phyloP scores from a whole-genome alignment of 371 early-diverging fungal species.

The Apophysomyces variabilis region DNA sequence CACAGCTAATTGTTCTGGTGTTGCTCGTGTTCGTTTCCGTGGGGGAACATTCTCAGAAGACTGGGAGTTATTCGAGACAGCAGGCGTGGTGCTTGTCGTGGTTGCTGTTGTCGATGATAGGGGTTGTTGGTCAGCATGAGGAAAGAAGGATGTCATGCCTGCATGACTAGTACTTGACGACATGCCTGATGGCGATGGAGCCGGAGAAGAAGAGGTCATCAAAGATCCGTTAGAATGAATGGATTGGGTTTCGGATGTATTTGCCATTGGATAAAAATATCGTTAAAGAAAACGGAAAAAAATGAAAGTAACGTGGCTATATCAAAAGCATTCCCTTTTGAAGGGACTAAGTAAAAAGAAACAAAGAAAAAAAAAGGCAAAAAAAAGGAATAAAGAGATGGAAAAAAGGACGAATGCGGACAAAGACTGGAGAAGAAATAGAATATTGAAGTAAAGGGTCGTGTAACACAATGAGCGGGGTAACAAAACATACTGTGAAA shows the following conservation, averaged over 20 bases:
- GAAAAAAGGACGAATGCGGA: not conserved
- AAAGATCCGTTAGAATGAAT: constrained; percentile 5
- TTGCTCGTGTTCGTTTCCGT: constrained; percentile 73
- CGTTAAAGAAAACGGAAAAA: not conserved
- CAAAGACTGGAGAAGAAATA: constrained; percentile 4
- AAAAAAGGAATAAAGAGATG: not conserved
- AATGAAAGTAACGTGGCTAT: not conserved
- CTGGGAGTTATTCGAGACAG: not conserved
- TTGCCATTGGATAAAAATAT: not conserved
- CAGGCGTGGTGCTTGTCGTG: not conserved
- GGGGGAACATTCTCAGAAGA: constrained; percentile 17
- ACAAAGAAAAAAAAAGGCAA: not conserved
- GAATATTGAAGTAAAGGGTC: constrained; percentile 3
- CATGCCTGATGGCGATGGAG: not conserved
- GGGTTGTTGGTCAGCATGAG: not conserved
- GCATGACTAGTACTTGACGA: constrained; percentile 8
- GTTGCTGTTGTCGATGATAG: no score
- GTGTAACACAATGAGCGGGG: constrained; percentile 7
- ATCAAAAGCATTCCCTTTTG: not conserved
- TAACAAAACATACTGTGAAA: not conserved
- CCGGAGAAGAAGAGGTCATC: constrained; percentile 4
- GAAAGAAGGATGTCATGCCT: not conserved
- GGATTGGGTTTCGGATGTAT: constrained; percentile 3
- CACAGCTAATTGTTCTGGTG: constrained; percentile 72
- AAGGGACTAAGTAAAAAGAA: not conserved